Percentiles rank a stretch among this genome's conserved stretches.
These are phyloP conservation scores for Penicillium goetzii DNA, from an alignment of 495 filamentous ascomycete genomes.

Conservation along the genomic window DNA sequence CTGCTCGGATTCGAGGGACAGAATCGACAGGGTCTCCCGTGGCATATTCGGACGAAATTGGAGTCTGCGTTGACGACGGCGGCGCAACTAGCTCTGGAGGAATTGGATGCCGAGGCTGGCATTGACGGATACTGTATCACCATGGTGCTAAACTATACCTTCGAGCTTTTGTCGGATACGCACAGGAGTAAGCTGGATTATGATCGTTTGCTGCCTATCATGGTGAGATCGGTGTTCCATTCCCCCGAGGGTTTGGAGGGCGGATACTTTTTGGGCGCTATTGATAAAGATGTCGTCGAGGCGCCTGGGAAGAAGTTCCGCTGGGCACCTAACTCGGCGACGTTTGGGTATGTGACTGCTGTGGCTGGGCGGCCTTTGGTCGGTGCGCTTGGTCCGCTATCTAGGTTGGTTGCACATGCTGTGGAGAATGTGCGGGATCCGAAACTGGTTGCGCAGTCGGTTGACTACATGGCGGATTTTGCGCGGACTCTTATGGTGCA, in stretches of 20 bases:
- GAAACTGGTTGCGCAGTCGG: conserved; percentile 61
- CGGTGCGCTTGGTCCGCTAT: conserved; percentile 75
- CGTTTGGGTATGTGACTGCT: conserved; percentile 58
- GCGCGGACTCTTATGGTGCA: conserved; percentile 70
- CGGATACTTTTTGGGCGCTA: conserved; percentile 77
- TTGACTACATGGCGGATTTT: conserved; percentile 76
- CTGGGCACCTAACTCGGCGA: conserved; percentile 68
- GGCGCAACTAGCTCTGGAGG: conserved; percentile 73
- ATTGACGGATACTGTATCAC: conserved; percentile 65
- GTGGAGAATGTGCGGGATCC: conserved; percentile 67
- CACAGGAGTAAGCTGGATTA: conserved; percentile 66
- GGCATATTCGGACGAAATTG: conserved; percentile 67
- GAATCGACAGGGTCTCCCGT: conserved; percentile 64
- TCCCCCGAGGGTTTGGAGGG: conserved; percentile 77
- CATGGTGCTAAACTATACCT: conserved; percentile 78
- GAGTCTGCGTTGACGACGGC: conserved; percentile 79
- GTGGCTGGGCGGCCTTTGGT: conserved; percentile 71
- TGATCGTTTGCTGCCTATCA: conserved; percentile 71
- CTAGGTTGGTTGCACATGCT: conserved; percentile 73
- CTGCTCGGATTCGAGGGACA: conserved; percentile 79
- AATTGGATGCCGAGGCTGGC: conserved; percentile 50
- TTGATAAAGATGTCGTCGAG: conserved; percentile 75
- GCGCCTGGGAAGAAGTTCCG: conserved; percentile 64
- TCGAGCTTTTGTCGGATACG: conserved; percentile 68
- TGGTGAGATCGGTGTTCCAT: conserved; percentile 68